Evolutionary conservation across 208 protist species (phyloP), one percentile per base, ranked within the genome.

Genomic region (Polymyxa betae): DNA sequence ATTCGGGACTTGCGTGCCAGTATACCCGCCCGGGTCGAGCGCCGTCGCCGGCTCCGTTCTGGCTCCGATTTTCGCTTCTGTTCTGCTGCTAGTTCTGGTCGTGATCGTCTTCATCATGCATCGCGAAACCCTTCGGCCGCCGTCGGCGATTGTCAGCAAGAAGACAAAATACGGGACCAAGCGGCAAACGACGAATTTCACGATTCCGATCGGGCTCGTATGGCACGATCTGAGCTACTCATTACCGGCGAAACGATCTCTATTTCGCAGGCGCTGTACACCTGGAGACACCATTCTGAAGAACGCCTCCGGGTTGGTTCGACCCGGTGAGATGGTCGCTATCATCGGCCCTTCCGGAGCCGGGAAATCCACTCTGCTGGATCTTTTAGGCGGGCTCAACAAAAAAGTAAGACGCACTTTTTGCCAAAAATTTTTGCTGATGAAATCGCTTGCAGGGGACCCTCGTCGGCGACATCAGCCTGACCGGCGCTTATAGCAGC

Each of bases 281-380:
- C 35, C 72, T 35, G 72, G 5, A 16, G 5, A 5, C 5, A 82
- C 72, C 10, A 35, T 82, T 82, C 72, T 82, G 5, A 5, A 82
- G 10, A 43, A 43, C n/a, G 5, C 16, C 35, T 82, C 72, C 40
- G 72, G 72, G 5, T 5, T 35, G 5, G 72, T 82, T 45, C n/a
- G 40, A 5, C n/a, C 72, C n/a, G 72, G 72, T 38, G 72, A 82
- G 40, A 35, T 82, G 35, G 72, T 82, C 35, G 72, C 72, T 43
- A 82, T 82, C n/a, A n/a, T 82, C 16, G 72, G 72, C n/a, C 72
- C 72, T 45, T 82, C 72, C 35, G 72, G 72, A 35, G 72, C 72
- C 10, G 72, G 72, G n/a, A 82, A 82, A n/a, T 82, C 72, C 10
- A 82, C 72, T 5, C 72, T 82, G 12, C n/a, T 82, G 12, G 72